Percentiles rank a stretch among this genome's conserved stretches.
These are phyloP conservation scores for Suhomyces anneliseae DNA, from an alignment of 1,139 yeast species.

Conservation along the genomic window DNA sequence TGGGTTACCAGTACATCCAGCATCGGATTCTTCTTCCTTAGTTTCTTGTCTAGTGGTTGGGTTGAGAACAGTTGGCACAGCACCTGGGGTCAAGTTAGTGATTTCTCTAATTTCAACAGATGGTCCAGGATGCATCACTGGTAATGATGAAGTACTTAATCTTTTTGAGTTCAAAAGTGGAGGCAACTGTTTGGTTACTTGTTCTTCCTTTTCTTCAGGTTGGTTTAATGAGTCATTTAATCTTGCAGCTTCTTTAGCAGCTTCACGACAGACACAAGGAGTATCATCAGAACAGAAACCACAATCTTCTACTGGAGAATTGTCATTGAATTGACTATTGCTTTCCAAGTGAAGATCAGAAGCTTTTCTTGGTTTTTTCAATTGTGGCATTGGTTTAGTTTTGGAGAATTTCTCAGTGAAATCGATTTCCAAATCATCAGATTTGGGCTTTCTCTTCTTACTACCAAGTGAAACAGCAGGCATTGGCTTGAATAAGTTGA, in stretches of 20 bases:
- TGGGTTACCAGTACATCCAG: conserved; percentile 83
- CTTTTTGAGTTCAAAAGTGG: conserved; percentile 30
- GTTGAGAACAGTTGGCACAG: conserved; percentile 39
- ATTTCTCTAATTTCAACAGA: conserved; percentile 51
- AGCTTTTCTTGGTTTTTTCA: conserved; percentile 9
- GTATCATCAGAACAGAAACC: conserved; percentile 93
- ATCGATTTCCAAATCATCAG: conserved; percentile 42
- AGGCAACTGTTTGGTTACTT: conserved; percentile 29
- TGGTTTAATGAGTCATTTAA: conserved; percentile 30
- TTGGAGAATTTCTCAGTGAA: conserved; percentile 49
- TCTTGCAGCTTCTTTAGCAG: conserved; percentile 60
- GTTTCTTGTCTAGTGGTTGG: conserved; percentile 22
- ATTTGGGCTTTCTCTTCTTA: conserved; percentile 25
- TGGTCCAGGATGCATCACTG: conserved; percentile 70
- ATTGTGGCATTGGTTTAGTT: conserved; percentile 6
- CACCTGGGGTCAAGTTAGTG: conserved; percentile 44
- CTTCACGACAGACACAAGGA: conserved; percentile 89
- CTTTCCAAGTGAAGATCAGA: conserved; percentile 6
- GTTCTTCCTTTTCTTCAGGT: conserved; percentile 18
- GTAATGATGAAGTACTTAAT: conserved; percentile 39
- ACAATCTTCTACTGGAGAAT: conserved; percentile 72
- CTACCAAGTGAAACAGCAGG: conserved; percentile 57
- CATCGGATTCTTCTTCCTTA: conserved; percentile 7
- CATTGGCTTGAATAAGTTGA: conserved; percentile 52
- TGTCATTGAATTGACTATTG: conserved; percentile 29